A percentile compares a stretch with the other conserved stretches of the same genome.
Conservation (phyloP, 106 monocot genomes). For the Dioscorea dumetorum region DNA sequence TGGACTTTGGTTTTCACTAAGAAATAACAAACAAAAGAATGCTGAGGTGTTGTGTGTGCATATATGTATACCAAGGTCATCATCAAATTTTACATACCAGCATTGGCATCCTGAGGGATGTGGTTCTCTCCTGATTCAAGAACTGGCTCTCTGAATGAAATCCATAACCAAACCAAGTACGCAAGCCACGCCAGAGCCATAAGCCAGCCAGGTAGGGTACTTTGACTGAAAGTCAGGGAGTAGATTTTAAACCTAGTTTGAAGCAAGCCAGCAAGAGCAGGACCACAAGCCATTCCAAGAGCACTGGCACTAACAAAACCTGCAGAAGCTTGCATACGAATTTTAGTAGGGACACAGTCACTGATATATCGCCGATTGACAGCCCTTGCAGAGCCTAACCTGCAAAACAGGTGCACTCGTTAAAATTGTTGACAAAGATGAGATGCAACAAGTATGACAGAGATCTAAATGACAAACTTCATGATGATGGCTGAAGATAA, state of each 20-base stretch:
- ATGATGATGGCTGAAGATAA: too few relatives aligned
- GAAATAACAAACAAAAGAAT: too few relatives aligned
- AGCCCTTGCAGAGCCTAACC: conserved; percentile 50
- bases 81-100: conserved; percentile 16
- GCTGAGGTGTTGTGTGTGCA: too few relatives aligned
- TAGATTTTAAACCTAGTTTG: conserved; percentile 31
- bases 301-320: conserved; percentile 52
- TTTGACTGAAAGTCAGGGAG: conserved; percentile 27
- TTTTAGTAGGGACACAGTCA: conserved; percentile 40
- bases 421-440: neutral
- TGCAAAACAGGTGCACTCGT: neutral
- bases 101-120: conserved; percentile 6
- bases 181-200: conserved; percentile 35
- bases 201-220: conserved; percentile 40
- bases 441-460: too few relatives aligned
- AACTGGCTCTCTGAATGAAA: conserved; percentile 36
- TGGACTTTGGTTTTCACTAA: too few relatives aligned
- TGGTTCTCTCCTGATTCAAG: conserved; percentile 13
- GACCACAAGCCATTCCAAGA: conserved; percentile 50
- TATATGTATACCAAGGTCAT: neutral
- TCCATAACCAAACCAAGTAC: conserved; percentile 38
- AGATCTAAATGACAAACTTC: too few relatives aligned
- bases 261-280: conserved; percentile 40
- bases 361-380: conserved; percentile 44
- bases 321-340: conserved; percentile 44